Evolutionary conservation across 2,329 filamentous ascomycete genomes (phyloP).

Genomic region (Fusarium sp.): DNA sequence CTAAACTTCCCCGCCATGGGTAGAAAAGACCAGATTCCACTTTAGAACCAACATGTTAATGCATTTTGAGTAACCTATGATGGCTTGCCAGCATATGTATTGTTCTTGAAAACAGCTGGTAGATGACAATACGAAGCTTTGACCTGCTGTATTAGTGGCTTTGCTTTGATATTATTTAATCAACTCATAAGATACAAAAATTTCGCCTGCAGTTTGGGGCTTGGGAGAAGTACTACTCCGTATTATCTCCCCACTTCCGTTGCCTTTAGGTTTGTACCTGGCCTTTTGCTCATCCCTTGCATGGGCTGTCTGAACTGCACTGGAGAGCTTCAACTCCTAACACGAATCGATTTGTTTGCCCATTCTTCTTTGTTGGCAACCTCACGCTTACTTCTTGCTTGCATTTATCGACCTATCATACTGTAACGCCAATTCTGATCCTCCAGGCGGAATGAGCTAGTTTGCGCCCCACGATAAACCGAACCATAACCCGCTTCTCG

Average conservation of each 20-base stretch:
- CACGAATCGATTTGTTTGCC: slow-evolving; percentile 33
- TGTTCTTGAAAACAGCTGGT: slow-evolving; percentile 7
- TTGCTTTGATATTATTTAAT: not conserved
- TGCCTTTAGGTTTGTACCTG: slow-evolving; percentile 22
- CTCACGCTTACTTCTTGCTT: slow-evolving; percentile 6
- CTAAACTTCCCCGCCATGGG: not conserved
- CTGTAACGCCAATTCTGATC: slow-evolving; percentile 16
- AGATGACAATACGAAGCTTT: slow-evolving; percentile 1
- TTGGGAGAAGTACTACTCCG: slow-evolving; percentile 10
- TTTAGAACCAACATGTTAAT: not conserved
- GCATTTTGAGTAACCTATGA: not conserved
- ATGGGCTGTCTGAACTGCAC: slow-evolving; percentile 25
- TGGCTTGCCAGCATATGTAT: not conserved
- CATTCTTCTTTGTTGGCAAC: slow-evolving; percentile 24
- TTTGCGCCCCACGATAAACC: slow-evolving; percentile 41
- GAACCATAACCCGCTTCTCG: slow-evolving; percentile 38
- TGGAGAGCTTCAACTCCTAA: slow-evolving; percentile 34
- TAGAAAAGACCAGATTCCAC: not conserved
- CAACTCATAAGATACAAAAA: slow-evolving; percentile 7
- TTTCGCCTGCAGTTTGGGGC: slow-evolving; percentile 3
- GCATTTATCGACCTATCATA: not conserved
- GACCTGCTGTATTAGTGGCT: not conserved
- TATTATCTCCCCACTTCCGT: slow-evolving; percentile 28
- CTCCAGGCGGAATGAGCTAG: slow-evolving; percentile 42
- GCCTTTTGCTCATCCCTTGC: slow-evolving; percentile 35